Evolutionary conservation across 2,329 filamentous ascomycete species (phyloP).

Genomic region (Aspergillus brunneoviolaceus): DNA sequence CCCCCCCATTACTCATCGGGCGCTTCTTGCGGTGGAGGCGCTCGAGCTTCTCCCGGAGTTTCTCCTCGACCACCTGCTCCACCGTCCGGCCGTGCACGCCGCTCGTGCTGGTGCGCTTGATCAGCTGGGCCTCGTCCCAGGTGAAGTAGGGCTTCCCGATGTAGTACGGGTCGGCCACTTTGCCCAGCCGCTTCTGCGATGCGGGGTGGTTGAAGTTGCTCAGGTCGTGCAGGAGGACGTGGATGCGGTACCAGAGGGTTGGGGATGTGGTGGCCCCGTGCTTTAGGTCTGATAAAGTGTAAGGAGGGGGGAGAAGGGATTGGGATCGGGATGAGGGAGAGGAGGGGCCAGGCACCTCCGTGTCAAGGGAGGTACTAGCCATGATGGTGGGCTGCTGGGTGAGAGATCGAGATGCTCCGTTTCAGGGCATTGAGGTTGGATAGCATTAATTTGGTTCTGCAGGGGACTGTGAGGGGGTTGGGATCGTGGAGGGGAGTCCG

Average conservation of each 20-base stretch:
- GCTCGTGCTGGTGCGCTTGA: constrained; percentile 11
- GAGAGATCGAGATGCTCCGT: too few relatives aligned
- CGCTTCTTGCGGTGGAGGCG: constrained; percentile 30
- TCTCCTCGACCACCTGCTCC: constrained; percentile 17
- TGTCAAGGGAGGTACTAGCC: too few relatives aligned
- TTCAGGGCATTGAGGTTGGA: too few relatives aligned
- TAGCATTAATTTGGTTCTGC: too few relatives aligned
- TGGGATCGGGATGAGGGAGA: too few relatives aligned
- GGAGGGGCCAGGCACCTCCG: too few relatives aligned
- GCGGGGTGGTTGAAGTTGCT: constrained; percentile 17
- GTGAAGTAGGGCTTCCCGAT: constrained; percentile 26
- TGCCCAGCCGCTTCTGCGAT: constrained; percentile 19
- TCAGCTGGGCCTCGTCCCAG: constrained; percentile 14
- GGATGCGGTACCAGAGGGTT: constrained; percentile 25
- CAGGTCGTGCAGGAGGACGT: constrained; percentile 26
- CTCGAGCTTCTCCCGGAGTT: constrained; percentile 20
- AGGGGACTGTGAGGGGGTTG: too few relatives aligned
- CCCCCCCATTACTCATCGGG: constrained; percentile 20
- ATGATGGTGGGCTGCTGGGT: too few relatives aligned
- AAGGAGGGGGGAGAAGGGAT: too few relatives aligned
- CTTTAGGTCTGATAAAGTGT: not conserved
- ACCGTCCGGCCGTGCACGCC: constrained; percentile 13
- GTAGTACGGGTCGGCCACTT: constrained; percentile 21
- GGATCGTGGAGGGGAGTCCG: too few relatives aligned
- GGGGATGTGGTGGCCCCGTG: not conserved